Percentiles rank a stretch among this genome's conserved stretches.
Conservation (phyloP, 106 monocot species). For the Phalaenopsis aphrodite region DNA sequence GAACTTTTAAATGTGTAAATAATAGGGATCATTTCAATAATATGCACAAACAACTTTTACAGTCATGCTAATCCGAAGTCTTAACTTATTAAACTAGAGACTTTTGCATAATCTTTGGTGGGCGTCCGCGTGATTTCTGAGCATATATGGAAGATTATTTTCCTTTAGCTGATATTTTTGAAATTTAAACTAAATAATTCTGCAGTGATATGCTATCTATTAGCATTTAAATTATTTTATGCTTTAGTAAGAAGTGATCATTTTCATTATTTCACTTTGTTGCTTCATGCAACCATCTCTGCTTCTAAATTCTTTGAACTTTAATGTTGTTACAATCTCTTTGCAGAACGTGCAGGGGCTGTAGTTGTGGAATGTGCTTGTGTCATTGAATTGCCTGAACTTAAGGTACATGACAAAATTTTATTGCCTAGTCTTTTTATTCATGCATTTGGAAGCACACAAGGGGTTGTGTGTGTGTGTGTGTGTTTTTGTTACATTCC, state of each 20-base stretch:
- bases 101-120: no score
- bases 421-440: background rate
- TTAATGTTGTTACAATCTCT: background rate
- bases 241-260: background rate
- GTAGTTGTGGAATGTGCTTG: slow-evolving; percentile 55
- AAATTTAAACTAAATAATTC: background rate
- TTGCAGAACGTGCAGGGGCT: slow-evolving; percentile 40
- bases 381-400: slow-evolving; percentile 48
- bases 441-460: background rate
- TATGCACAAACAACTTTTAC: no score
- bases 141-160: no score
- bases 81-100: no score
- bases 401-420: slow-evolving; percentile 22
- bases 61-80: no score
- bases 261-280: background rate
- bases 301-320: background rate
- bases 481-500: no score
- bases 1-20: no score
- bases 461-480: no score
- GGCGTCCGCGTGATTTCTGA: no score
- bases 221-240: background rate
- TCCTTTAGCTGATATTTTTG: no score
- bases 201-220: background rate
- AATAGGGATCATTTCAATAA: no score
- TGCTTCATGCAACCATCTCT: background rate